Evolutionary conservation across 495 filamentous ascomycete genomes (phyloP).

Genomic region (Xylaria castorea): DNA sequence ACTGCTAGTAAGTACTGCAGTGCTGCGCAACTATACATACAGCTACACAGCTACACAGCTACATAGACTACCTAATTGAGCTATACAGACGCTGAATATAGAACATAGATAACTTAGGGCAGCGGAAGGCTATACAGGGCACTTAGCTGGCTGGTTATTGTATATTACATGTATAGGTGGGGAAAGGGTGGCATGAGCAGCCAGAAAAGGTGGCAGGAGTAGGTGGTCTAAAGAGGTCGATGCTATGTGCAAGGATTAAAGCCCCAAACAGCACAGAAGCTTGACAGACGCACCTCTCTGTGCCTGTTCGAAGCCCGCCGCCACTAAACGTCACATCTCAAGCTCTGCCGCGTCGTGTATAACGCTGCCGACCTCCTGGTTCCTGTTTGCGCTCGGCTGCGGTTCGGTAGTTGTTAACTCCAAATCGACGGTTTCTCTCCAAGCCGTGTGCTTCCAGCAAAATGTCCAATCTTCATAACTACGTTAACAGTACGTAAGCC

Average conservation of each 20-base stretch:
- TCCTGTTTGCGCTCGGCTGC: conserved; percentile 16
- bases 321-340: not conserved
- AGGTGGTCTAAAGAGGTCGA: no score
- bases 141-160: no score
- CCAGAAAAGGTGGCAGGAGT: no score
- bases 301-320: not conserved
- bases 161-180: no score
- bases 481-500: conserved; percentile 44
- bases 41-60: no score
- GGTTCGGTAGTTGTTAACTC: not conserved
- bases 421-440: not conserved
- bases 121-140: no score
- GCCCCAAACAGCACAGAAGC: not conserved
- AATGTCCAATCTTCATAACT: conserved; percentile 42
- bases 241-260: conserved; percentile 6
- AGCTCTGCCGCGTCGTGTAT: not conserved
- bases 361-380: not conserved
- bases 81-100: no score
- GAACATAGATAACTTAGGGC: no score
- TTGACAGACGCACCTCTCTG: not conserved
- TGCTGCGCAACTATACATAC: no score
- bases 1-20: no score
- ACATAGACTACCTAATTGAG: no score
- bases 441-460: conserved; percentile 20
- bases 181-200: no score